Percentiles rank a stretch among this genome's conserved stretches.
phyloP scores from a whole-genome alignment of 192 early-diverging fungal genomes.

The Ambispora gerdemannii region DNA sequence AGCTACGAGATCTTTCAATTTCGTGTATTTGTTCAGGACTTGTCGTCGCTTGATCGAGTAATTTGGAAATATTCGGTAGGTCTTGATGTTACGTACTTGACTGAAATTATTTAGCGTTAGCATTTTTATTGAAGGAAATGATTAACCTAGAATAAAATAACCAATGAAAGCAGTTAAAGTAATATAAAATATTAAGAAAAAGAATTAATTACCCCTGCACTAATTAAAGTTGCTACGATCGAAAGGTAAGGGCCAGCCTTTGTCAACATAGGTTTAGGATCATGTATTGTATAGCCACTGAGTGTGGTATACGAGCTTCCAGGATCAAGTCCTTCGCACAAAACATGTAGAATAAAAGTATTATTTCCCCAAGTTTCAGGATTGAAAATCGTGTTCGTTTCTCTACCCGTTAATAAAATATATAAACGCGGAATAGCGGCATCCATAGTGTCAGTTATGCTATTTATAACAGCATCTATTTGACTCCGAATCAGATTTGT shows the following conservation, averaged over 20 bases:
- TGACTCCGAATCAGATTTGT: neutral
- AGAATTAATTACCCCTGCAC: neutral
- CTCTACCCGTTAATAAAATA: conserved; percentile 32
- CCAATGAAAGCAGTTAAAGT: no score
- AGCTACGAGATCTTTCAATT: neutral
- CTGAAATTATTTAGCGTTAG: neutral
- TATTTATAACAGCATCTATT: neutral
- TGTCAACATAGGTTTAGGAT: neutral
- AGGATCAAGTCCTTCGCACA: neutral
- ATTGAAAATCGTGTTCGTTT: neutral
- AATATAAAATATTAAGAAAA: no score
- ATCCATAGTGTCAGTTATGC: neutral
- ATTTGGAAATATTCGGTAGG: neutral
- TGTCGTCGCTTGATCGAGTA: neutral
- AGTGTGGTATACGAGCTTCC: neutral
- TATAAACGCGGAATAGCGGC: conserved; percentile 30
- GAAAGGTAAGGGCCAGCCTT: neutral
- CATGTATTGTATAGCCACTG: neutral
- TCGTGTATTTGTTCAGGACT: neutral
- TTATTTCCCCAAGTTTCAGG: conserved; percentile 2
- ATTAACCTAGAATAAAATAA: no score
- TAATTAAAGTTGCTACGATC: neutral
- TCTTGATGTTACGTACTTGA: neutral
- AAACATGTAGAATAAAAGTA: neutral
- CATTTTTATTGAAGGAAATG: no score